Percentiles rank a stretch among this genome's conserved stretches.
phyloP scores from a whole-genome alignment of 1,139 yeast species.

The Barnettozyma hawaiiensis region DNA sequence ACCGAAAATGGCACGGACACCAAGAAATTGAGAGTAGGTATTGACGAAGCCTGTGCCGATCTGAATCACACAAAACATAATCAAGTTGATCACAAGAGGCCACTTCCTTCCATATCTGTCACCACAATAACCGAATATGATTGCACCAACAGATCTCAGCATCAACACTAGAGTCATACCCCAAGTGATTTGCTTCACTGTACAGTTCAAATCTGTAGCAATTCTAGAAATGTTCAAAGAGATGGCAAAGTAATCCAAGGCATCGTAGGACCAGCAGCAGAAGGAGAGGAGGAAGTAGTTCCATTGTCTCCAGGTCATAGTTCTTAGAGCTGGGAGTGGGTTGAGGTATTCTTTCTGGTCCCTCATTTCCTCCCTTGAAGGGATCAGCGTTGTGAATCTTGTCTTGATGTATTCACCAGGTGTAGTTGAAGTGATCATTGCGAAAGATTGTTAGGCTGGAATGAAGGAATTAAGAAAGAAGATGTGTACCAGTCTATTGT shows the following conservation, averaged over 20 bases:
- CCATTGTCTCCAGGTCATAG: slow-evolving; percentile 49
- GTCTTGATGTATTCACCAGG: slow-evolving; percentile 31
- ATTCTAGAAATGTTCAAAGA: slow-evolving; percentile 53
- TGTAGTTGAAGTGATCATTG: not conserved
- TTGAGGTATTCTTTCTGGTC: slow-evolving; percentile 34
- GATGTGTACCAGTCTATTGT: not conserved
- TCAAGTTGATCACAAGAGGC: slow-evolving; percentile 54
- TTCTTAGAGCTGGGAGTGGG: slow-evolving; percentile 47
- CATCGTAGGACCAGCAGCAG: slow-evolving; percentile 74
- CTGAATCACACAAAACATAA: slow-evolving; percentile 51
- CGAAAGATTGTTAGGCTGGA: not conserved
- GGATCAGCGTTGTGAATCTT: slow-evolving; percentile 39
- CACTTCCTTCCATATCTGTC: slow-evolving; percentile 69
- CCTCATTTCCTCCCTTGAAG: slow-evolving; percentile 31
- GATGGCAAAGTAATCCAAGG: slow-evolving; percentile 70
- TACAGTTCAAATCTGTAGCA: slow-evolving; percentile 46
- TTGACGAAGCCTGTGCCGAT: slow-evolving; percentile 68
- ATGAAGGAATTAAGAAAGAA: too few relatives aligned
- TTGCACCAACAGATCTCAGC: slow-evolving; percentile 73
- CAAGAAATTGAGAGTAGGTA: slow-evolving; percentile 59
- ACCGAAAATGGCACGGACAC: slow-evolving; percentile 62
- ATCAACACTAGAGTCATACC: slow-evolving; percentile 73
- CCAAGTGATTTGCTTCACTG: slow-evolving; percentile 43
- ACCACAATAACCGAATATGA: slow-evolving; percentile 58
- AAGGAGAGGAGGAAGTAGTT: slow-evolving; percentile 56